Evolutionary conservation across 768 basidiomycete genomes (phyloP).

Genomic region (Lactifluus pinguis): DNA sequence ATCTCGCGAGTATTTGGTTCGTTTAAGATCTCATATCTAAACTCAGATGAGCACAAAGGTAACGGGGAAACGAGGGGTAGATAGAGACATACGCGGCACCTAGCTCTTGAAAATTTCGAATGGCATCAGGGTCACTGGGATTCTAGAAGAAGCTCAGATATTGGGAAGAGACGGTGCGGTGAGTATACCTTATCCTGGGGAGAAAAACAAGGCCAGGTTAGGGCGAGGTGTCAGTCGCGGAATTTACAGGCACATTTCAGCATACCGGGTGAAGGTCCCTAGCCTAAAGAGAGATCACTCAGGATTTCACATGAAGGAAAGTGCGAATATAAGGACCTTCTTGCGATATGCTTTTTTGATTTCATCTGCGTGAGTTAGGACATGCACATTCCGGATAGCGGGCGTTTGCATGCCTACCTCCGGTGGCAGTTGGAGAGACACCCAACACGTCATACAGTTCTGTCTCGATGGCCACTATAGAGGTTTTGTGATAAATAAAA

Average conservation of each 20-base stretch:
- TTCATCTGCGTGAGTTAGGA: conserved; percentile 44
- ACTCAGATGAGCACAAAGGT: not conserved
- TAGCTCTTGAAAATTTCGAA: conserved; percentile 81
- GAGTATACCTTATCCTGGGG: conserved; percentile 55
- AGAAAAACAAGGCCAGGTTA: conserved; percentile 3
- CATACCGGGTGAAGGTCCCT: conserved; percentile 82
- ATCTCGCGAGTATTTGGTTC: conserved; percentile 56
- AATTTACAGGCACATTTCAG: conserved; percentile 13
- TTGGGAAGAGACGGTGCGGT: not conserved
- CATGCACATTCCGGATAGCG: not conserved
- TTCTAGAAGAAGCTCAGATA: conserved; percentile 43
- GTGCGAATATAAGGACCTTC: conserved; percentile 48
- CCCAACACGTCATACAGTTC: conserved; percentile 82
- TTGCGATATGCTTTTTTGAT: conserved; percentile 92
- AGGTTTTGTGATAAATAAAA: not conserved
- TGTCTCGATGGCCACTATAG: conserved; percentile 63
- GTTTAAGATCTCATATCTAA: conserved; percentile 75
- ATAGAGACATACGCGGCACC: conserved; percentile 62
- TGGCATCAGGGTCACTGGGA: conserved; percentile 78
- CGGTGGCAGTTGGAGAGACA: conserved; percentile 56
- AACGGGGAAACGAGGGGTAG: not conserved
- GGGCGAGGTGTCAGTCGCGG: conserved; percentile 8
- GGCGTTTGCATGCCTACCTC: conserved; percentile 40
- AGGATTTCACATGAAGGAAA: conserved; percentile 19
- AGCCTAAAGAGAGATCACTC: conserved; percentile 40